phyloP scores from a whole-genome alignment of 2,329 filamentous ascomycete species.

The Alternaria sp. region DNA sequence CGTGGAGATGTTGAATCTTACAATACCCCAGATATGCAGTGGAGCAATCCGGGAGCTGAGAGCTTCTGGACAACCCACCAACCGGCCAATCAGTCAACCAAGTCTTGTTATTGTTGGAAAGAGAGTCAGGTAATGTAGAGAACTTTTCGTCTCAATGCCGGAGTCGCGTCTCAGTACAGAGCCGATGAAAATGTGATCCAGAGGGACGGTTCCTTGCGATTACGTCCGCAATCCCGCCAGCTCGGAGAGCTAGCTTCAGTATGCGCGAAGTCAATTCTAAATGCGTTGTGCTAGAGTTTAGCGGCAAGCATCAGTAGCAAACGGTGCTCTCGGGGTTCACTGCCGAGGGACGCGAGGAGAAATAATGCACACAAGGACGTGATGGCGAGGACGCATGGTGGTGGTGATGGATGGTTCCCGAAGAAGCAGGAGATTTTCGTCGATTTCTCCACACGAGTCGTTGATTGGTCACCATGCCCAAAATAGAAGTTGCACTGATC shows the following conservation, averaged over 20 bases:
- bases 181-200: conserved; percentile 2
- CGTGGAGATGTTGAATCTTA: background rate
- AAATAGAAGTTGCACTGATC: conserved; percentile 27
- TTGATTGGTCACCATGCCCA: conserved; percentile 26
- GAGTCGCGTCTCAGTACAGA: background rate
- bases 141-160: background rate
- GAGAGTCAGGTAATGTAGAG: background rate
- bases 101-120: background rate
- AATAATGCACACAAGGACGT: background rate
- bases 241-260: conserved; percentile 14
- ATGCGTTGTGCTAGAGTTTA: conserved; percentile 8
- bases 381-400: conserved; percentile 5
- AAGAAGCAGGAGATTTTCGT: conserved; percentile 27
- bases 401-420: conserved; percentile 15
- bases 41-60: conserved; percentile 1
- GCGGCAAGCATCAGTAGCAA: background rate
- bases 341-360: conserved; percentile 1
- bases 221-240: conserved; percentile 21
- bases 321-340: background rate
- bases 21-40: conserved; percentile 3
- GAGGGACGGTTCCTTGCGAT: conserved; percentile 17
- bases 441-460: conserved; percentile 5
- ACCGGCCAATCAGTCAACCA: background rate
- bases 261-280: conserved; percentile 25
- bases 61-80: background rate